Conservation (phyloP, 768 basidiomycete genomes). For the Leucocoprinus leucothites region DNA sequence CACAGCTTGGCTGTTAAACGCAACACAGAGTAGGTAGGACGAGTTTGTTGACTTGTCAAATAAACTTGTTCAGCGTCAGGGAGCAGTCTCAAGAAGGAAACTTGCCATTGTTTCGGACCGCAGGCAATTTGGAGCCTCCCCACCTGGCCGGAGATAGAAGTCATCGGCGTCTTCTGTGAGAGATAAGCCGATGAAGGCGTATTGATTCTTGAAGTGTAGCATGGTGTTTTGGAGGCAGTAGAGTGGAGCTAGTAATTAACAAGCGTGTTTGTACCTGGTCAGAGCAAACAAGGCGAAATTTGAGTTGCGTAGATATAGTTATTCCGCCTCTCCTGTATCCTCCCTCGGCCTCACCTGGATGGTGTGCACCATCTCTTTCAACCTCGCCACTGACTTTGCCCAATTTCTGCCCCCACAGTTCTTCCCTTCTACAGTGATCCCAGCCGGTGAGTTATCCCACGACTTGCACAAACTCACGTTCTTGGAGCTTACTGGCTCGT, state of each 20-base stretch:
- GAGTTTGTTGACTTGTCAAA: no score
- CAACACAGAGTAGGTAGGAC: no score
- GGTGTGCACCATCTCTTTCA: not conserved
- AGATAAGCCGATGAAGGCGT: slow-evolving; percentile 1
- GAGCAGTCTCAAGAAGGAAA: not conserved
- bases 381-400: slow-evolving; percentile 2
- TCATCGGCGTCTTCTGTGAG: not conserved
- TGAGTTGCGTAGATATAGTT: slow-evolving; percentile 2
- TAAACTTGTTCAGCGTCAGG: no score
- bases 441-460: not conserved
- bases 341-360: slow-evolving; percentile 3
- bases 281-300: slow-evolving; percentile 9
- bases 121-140: not conserved
- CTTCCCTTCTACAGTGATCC: not conserved
- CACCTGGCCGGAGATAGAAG: slow-evolving; percentile 4
- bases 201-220: no score
- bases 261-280: slow-evolving; percentile 5
- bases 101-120: not conserved
- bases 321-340: not conserved
- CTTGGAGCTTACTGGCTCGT: not conserved
- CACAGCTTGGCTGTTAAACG: no score
- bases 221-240: not conserved
- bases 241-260: slow-evolving; percentile 2
- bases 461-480: not conserved
- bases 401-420: not conserved